Evolutionary conservation across 2,329 filamentous ascomycete genomes (phyloP).

Genomic region (Thielaviopsis ethacetica): DNA sequence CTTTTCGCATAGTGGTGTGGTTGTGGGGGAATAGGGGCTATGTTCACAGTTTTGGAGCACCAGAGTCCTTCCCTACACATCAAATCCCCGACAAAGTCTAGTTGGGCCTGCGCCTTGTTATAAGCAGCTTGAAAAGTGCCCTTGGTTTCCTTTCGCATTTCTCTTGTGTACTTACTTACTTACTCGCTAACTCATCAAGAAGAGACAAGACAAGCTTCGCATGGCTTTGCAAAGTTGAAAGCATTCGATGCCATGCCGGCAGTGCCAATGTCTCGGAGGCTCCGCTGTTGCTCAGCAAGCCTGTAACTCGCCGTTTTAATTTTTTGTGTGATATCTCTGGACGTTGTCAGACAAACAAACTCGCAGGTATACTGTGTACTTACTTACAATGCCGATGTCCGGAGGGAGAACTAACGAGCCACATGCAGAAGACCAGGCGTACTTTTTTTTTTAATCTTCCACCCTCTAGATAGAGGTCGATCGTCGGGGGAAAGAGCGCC

Average conservation of each 20-base stretch:
- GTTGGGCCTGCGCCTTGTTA: no score
- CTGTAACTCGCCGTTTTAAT: not conserved
- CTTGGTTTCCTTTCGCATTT: not conserved
- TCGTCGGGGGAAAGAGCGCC: not conserved
- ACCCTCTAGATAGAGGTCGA: not conserved
- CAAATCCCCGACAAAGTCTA: no score
- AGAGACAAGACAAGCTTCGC: no score
- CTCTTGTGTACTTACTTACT: no score
- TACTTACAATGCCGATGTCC: not conserved
- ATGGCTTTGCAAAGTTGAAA: not conserved
- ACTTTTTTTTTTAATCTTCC: not conserved
- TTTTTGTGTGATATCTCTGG: no score
- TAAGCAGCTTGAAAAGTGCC: no score
- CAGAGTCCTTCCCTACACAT: no score
- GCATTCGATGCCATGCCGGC: not conserved
- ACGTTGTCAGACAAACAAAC: no score
- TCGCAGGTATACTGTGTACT: no score
- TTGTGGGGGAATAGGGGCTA: not conserved
- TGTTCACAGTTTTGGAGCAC: no score
- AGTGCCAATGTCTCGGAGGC: not conserved
- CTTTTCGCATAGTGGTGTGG: not conserved
- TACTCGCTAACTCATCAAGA: no score
- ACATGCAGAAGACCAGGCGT: not conserved
- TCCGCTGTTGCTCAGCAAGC: not conserved
- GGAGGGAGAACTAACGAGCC: not conserved